Percentiles rank a stretch among this genome's conserved stretches.
These are phyloP conservation scores for Podaxis rugospora DNA, from an alignment of 768 basidiomycete species.

Conservation along the genomic window DNA sequence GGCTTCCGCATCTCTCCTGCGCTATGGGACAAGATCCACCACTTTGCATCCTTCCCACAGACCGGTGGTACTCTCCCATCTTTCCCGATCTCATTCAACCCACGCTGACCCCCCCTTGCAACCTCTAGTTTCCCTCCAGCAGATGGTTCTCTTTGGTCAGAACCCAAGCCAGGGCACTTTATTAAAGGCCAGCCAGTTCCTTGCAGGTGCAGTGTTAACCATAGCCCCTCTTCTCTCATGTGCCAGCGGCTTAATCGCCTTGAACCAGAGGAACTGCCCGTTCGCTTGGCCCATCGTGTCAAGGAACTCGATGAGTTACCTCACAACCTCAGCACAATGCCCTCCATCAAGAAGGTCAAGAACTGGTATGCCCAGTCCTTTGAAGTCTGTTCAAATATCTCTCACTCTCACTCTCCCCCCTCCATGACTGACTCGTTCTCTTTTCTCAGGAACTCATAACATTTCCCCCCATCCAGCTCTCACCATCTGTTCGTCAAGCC, in stretches of 20 bases:
- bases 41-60: conserved; percentile 89
- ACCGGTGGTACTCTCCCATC: conserved; percentile 64
- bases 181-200: conserved; percentile 87
- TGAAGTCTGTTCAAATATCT: conserved; percentile 55
- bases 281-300: conserved; percentile 91
- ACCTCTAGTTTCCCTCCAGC: conserved; percentile 80
- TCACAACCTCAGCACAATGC: conserved; percentile 87
- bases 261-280: conserved; percentile 81
- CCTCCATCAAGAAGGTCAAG: conserved; percentile 89
- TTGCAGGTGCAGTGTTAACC: conserved; percentile 48
- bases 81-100: conserved; percentile 40
- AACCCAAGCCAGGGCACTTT: conserved; percentile 94
- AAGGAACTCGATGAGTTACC: conserved; percentile 95
- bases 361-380: conserved; percentile 99
- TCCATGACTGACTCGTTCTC: conserved; percentile 9
- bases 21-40: conserved; percentile 88
- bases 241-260: neutral
- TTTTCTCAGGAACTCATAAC: conserved; percentile 74
- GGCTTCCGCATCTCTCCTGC: conserved; percentile 71
- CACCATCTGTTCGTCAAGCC: conserved; percentile 63
- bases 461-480: conserved; percentile 76
- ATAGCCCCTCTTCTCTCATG: neutral
- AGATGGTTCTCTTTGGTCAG: conserved; percentile 98
- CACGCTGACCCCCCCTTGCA: conserved; percentile 1
- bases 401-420: neutral